Evolutionary conservation across 2,329 filamentous ascomycete genomes (phyloP), one percentile per base, ranked within the genome.

Genomic region (Graphilbum sp.): DNA sequence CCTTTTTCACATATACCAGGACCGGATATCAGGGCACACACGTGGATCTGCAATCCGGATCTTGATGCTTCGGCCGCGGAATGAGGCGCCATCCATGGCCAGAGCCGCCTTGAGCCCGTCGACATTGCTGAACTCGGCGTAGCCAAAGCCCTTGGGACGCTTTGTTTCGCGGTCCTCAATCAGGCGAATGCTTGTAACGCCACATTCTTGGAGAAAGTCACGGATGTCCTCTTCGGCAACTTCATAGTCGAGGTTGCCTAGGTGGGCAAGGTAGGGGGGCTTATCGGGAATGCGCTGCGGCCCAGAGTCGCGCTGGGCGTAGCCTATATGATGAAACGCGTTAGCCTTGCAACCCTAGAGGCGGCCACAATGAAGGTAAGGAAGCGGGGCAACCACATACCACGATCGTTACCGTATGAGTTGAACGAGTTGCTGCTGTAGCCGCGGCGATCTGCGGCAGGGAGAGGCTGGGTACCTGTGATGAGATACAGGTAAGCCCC

Each of bases 21-120:
- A n/a, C n/a, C n/a, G n/a, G n/a, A n/a, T n/a, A n/a, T n/a, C n/a
- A n/a, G n/a, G n/a, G n/a, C 34, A 73, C 86, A 62, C 79, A 98
- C 90, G 88, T 58, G 90, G 90, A 65, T 98, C 92, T 37, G 90
- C 92, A 54, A 98, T 79, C 66, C 87, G 95, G 56, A 96, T 79
- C 56, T 85, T 78, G 57, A 98, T 86, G 54, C 78, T 81, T 49
- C 90, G 79, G 49, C 86, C 86, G 57, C 92, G 80, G 58, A 96
- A 87, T 42, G 74, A 76, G 43, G 75, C 68, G 50, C 85, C 83
- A 52, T 87, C 87, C 45, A 90, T 71, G 42, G 76, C 74, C 46
- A 98, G 71, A 40, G 90, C 90, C 61, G 86, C 80, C 67, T 93
- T 92, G 52, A 98, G 66, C 42, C 88, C 88, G 36, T 96, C 88